phyloP scores from a whole-genome alignment of 2,329 filamentous ascomycete genomes.

The Camptophora hylomeconis region DNA sequence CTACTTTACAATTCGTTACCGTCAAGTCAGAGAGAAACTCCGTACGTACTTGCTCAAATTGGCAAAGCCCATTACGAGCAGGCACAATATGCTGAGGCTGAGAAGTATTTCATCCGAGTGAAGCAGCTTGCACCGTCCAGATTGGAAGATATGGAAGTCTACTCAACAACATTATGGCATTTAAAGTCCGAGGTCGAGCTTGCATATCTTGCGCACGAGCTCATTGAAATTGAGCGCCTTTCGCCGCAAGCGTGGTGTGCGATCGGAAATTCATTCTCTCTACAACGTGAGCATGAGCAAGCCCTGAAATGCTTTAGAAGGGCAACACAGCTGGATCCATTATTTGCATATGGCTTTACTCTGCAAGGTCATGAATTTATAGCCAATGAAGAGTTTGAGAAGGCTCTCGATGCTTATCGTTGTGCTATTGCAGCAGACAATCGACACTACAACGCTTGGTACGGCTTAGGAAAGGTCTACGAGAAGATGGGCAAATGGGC shows the following conservation, averaged over 20 bases:
- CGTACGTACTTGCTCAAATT: conserved; percentile 85
- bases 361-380: conserved; percentile 93
- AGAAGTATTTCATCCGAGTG: conserved; percentile 71
- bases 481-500: conserved; percentile 85
- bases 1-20: conserved; percentile 60
- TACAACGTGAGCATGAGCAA: conserved; percentile 85
- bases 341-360: conserved; percentile 91
- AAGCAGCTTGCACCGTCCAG: conserved; percentile 68
- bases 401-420: conserved; percentile 77
- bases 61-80: conserved; percentile 88
- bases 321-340: conserved; percentile 77
- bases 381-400: conserved; percentile 92
- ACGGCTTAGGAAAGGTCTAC: conserved; percentile 69
- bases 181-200: conserved; percentile 83
- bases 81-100: conserved; percentile 71
- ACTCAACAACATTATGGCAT: conserved; percentile 98
- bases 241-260: conserved; percentile 95
- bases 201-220: conserved; percentile 79
- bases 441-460: conserved; percentile 97
- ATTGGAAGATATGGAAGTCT: conserved; percentile 92
- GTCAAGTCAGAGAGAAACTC: conserved; percentile 67
- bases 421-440: conserved; percentile 73
- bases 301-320: conserved; percentile 89
- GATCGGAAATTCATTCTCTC: conserved; percentile 85
- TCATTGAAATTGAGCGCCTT: conserved; percentile 74